Evolutionary conservation across 257 asterid genomes (phyloP).

Genomic region (Plantago ovata): DNA sequence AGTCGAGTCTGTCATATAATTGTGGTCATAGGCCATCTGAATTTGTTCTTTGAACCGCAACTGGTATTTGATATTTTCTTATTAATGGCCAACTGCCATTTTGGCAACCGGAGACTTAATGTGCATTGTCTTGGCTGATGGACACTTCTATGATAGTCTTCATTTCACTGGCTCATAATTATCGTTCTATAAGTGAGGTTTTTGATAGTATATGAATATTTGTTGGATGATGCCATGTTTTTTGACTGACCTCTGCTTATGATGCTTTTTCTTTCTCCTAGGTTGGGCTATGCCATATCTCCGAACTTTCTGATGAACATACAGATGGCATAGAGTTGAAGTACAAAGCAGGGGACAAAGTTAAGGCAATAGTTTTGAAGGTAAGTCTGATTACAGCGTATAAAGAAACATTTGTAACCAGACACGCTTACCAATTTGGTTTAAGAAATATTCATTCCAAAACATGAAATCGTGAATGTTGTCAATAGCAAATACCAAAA

Average conservation of each 20-base stretch:
- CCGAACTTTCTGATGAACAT: conserved; percentile 83
- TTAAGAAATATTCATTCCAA: not conserved
- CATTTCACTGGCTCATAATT: not conserved
- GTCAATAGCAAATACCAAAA: too few species aligned
- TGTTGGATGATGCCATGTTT: not conserved
- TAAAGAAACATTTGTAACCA: too few species aligned
- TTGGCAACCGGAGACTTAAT: not conserved
- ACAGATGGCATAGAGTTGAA: conserved; percentile 42
- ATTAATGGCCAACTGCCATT: not conserved
- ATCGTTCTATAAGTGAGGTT: conserved; percentile 1
- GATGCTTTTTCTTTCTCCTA: conserved; percentile 29
- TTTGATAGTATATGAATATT: not conserved
- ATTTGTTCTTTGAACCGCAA: not conserved
- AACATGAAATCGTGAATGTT: not conserved
- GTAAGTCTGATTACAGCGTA: conserved; percentile 31
- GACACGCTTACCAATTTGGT: not conserved
- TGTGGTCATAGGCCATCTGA: not conserved
- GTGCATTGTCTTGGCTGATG: not conserved
- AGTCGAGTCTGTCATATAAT: too few species aligned
- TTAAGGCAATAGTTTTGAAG: conserved; percentile 79
- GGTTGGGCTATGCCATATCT: conserved; percentile 97
- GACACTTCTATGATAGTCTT: not conserved
- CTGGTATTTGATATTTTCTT: not conserved
- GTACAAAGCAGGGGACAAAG: conserved; percentile 71
- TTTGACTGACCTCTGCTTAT: conserved; percentile 19